phyloP scores from a whole-genome alignment of 257 asterid species.

The Prunella vulgaris region DNA sequence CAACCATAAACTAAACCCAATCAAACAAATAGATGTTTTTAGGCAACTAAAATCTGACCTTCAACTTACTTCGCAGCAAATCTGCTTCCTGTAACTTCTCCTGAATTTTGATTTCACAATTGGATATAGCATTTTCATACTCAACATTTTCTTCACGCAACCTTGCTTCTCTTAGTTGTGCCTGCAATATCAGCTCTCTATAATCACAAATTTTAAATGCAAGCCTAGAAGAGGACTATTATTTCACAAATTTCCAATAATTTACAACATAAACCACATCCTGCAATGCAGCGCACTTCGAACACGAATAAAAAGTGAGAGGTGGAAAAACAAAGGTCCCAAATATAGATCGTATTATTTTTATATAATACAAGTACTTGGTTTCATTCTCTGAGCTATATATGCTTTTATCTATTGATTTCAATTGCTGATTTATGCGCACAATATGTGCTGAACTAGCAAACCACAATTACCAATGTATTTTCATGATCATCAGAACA shows the following conservation, averaged over 20 bases:
- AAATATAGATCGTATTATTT: not conserved
- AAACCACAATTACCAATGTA: not conserved
- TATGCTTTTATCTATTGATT: not conserved
- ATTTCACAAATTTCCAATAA: not conserved
- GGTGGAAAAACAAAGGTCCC: not conserved
- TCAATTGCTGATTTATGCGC: not conserved
- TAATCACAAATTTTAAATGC: slow-evolving; percentile 1
- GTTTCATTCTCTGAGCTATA: slow-evolving; percentile 6
- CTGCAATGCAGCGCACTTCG: not conserved
- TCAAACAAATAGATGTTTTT: not conserved
- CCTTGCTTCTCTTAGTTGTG: slow-evolving; percentile 64
- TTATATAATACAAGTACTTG: not conserved
- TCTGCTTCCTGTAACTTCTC: slow-evolving; percentile 72
- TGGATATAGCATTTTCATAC: slow-evolving; percentile 60
- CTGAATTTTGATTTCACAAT: slow-evolving; percentile 62
- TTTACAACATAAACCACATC: not conserved
- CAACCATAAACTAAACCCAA: not conserved
- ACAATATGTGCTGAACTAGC: not conserved
- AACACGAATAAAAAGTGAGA: not conserved
- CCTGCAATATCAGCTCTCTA: slow-evolving; percentile 31
- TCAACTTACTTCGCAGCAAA: slow-evolving; percentile 56
- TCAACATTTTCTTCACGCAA: slow-evolving; percentile 83
- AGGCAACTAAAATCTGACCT: slow-evolving; percentile 50
- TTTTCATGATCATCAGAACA: not conserved
- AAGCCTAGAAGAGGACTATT: not conserved